Evolutionary conservation across 352 stramenopile species (phyloP), one percentile per base, ranked within the genome.

Genomic region (Globisporangium lucens): DNA sequence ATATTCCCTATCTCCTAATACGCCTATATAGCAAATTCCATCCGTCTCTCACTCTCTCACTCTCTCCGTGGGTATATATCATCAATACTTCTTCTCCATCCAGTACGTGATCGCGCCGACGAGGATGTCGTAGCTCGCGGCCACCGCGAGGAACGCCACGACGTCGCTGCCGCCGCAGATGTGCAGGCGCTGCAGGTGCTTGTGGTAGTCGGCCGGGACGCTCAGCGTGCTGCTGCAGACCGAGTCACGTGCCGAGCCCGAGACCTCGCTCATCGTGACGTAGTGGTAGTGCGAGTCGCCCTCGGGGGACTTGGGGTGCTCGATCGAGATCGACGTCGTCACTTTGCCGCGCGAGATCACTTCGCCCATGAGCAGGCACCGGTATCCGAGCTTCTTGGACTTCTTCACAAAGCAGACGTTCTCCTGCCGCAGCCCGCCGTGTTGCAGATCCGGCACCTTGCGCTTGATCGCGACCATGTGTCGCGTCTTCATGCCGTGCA

Each of bases 401-500:
- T 93, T 93, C 67, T 89, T 88, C 51, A 95, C 80, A 52, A 92
- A 91, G 65, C 85, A 91, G 60, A 95, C 78, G 71, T 84, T 83
- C 68, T 95, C 87, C 55, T 89, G 73, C 24, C 84, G 82, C 65
- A 92, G 68, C 0, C 71, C 76, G 56, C 82, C 79, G 49, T 87
- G 76, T 56, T 79, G 64, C 35, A 74, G 41, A 35, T 92, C 75
- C 22, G 83, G 80, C 46, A 93, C 75, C 52, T 77, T 65, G 43
- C 85, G 83, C 71, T 80, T 86, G 68, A 95, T 82, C 43, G 79
- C 78, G 33, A 95, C 85, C 83, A 93, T 92, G 73, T 87, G 80
- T 41, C 90, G 83, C 67, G 78, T 69, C 64, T 80, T 84, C 69
- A 91, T 83, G n/a, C 81, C 68, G 22, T 82, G 70, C 12, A 83